Evolutionary conservation across 192 early-diverging fungal species (phyloP).

Genomic region (Spizellomyces punctatus): DNA sequence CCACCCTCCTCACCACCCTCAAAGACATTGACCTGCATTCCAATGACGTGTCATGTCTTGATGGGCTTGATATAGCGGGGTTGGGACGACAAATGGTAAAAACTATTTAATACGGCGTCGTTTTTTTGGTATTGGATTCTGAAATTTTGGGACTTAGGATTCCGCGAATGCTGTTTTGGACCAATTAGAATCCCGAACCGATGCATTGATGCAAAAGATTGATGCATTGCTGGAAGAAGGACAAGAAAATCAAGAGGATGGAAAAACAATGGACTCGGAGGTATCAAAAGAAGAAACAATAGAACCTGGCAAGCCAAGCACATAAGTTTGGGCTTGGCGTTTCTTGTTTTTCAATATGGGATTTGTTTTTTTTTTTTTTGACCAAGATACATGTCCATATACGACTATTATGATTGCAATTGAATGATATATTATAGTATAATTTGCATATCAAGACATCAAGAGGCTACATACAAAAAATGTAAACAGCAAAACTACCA

Average conservation of each 20-base stretch:
- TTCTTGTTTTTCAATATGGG: too few species aligned
- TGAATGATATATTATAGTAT: too few species aligned
- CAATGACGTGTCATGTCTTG: not conserved
- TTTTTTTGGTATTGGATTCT: not conserved
- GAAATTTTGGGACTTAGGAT: constrained; percentile 9
- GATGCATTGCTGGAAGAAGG: constrained; percentile 18
- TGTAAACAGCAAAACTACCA: too few species aligned
- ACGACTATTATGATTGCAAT: too few species aligned
- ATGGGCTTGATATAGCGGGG: constrained; percentile 16
- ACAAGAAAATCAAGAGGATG: not conserved
- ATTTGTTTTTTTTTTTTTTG: too few species aligned
- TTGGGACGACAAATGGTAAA: constrained; percentile 26
- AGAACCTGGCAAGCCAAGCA: too few species aligned
- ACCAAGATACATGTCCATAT: too few species aligned
- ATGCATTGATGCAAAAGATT: constrained; percentile 27
- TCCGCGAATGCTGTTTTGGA: constrained; percentile 17
- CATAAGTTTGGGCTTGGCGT: too few species aligned
- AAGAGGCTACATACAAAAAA: too few species aligned
- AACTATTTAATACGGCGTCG: not conserved
- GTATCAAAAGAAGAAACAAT: too few species aligned
- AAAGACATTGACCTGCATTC: not conserved
- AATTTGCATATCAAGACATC: too few species aligned
- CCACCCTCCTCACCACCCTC: not conserved
- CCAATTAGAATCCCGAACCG: constrained; percentile 22
- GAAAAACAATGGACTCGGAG: too few species aligned